Percentiles rank a stretch among this genome's conserved stretches.
Evolutionary conservation across 1,284 basidiomycete genomes (phyloP).

Genomic region (Malassezia brasiliensis): DNA sequence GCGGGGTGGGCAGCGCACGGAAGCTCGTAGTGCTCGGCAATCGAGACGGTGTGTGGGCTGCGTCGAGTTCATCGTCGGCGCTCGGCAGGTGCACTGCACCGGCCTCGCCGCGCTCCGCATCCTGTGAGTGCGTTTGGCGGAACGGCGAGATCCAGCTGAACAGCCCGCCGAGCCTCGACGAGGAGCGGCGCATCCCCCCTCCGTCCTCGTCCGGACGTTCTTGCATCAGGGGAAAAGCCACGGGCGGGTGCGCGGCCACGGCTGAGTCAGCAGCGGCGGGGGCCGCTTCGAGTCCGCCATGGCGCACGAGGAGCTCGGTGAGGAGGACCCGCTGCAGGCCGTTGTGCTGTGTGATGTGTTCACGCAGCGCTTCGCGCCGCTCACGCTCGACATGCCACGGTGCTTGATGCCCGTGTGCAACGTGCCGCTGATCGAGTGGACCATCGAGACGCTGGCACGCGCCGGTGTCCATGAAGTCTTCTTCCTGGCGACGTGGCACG

Average conservation of each 20-base stretch:
- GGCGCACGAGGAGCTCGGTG: constrained; percentile 30
- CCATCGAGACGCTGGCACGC: constrained; percentile 80
- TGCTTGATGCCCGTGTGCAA: constrained; percentile 90
- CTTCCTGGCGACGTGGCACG: constrained; percentile 61
- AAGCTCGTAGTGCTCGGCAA: not conserved
- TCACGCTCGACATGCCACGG: constrained; percentile 54
- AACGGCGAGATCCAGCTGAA: constrained; percentile 15
- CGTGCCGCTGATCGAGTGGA: constrained; percentile 86
- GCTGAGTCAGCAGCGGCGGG: not conserved
- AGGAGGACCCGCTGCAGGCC: constrained; percentile 59
- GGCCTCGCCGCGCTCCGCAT: constrained; percentile 3
- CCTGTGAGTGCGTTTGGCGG: not conserved
- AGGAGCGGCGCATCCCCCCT: constrained; percentile 8
- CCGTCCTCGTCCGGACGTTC: too few species aligned
- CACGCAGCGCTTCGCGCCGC: constrained; percentile 79
- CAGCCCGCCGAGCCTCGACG: constrained; percentile 13
- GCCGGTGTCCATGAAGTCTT: constrained; percentile 92
- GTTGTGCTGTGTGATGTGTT: constrained; percentile 90
- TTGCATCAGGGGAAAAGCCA: too few species aligned
- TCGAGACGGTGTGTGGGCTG: not conserved
- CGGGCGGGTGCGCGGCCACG: too few species aligned
- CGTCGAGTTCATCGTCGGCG: not conserved
- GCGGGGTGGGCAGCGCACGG: not conserved
- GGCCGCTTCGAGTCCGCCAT: constrained; percentile 5
- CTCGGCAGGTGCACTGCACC: not conserved